Base-by-base conservation (phyloP, 805 yeast genomes). In the Candida insectalens region DNA sequence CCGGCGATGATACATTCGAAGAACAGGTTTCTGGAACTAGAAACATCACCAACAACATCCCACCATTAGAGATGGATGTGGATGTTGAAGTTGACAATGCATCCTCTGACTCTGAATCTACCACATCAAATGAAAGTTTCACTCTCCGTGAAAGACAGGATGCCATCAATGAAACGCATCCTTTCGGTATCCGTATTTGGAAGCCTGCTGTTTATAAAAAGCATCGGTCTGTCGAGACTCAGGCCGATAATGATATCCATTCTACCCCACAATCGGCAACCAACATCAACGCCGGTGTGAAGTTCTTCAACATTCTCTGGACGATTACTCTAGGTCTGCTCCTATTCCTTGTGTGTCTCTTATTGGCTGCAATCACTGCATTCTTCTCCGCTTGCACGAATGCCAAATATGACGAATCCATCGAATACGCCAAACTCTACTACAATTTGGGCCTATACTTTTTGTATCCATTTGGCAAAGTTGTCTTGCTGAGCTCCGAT, bases 111-210 rank as follows among this genome's bases (percentile, higher is more conserved):
- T 59, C 36, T 19, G 52, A 44, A 2, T 43, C 71, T 5, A 36
- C 52, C 2, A 53, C 69, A 1, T 75, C 94, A 0, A 52, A 73
- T 19, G 96, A 89, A 55, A 81, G 95, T 4, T 79, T 83, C 52
- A 92, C 95, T 4, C 66, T 89, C 35, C 68, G 92, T 39, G 95
- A 88, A 45, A 76, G 96, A 43, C 98, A 92, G 57, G 88, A 83
- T 46, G 98, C 98, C 12, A 92, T 92, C 52, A 92, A 92, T 52
- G 77, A 83, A 34, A 87, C 96, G 4, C 98, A 92, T 63, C 98
- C 98, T 1, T 92, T 92, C 50, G 98, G 98, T 68, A 89, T 92
- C 30, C 80, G 95, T 55, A 84, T 92, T 47, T 92, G 98, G 98
- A 92, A 92, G 51, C 98, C 98, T 1, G 96, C 97, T 2, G 63